Evolutionary conservation across 805 yeast genomes (phyloP).

Genomic region (Cyberlindnera xylosilytica): DNA sequence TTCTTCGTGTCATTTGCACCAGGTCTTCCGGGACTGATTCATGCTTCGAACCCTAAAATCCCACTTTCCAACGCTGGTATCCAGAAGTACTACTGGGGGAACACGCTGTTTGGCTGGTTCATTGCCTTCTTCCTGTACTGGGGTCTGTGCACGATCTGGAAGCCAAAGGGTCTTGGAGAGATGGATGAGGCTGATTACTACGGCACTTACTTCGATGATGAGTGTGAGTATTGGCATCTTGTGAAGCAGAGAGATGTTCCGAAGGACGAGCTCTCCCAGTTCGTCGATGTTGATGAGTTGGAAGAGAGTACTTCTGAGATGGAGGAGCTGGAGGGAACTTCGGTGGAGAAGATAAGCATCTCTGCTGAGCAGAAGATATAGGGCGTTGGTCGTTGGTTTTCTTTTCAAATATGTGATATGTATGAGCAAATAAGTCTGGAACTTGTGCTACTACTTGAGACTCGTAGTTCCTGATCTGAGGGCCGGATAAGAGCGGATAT

Average conservation of each 20-base stretch:
- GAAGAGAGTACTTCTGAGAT: too few species aligned
- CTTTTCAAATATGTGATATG: too few species aligned
- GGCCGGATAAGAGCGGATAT: too few species aligned
- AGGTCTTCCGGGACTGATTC: constrained; percentile 47
- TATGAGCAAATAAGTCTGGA: too few species aligned
- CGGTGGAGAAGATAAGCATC: too few species aligned
- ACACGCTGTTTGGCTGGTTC: constrained; percentile 39
- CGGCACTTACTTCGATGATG: constrained; percentile 11
- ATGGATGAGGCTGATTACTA: constrained; percentile 16
- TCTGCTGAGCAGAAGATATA: too few species aligned
- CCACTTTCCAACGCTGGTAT: constrained; percentile 32
- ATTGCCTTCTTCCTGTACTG: constrained; percentile 38
- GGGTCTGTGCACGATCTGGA: constrained; percentile 15
- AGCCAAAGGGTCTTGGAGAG: constrained; percentile 12
- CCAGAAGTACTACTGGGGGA: constrained; percentile 41
- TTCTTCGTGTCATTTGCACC: constrained; percentile 43
- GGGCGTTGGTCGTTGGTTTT: too few species aligned
- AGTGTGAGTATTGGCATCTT: constrained; percentile 12
- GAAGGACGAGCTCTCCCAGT: too few species aligned
- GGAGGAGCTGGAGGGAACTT: too few species aligned
- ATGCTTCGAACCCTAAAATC: constrained; percentile 28
- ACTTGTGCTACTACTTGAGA: too few species aligned
- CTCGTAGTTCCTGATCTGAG: too few species aligned
- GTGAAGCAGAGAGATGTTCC: background rate
- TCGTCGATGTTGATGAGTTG: too few species aligned